A percentile compares a stretch with the other conserved stretches of the same genome.
Evolutionary conservation across 768 basidiomycete genomes (phyloP).

Genomic region (Leccinum boreale): DNA sequence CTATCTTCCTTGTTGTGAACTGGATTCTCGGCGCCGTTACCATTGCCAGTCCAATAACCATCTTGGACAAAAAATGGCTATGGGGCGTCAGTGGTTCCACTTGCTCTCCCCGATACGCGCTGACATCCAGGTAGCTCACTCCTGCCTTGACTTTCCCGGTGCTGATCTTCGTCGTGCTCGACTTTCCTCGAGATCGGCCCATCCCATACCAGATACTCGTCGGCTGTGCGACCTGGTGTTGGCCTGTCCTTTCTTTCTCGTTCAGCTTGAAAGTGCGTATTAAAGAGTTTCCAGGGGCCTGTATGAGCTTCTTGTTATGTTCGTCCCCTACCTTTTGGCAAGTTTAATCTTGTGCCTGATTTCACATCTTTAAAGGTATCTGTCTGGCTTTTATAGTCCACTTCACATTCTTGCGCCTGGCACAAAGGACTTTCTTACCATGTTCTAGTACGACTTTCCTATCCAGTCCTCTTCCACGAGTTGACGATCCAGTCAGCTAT

Average conservation of each 20-base stretch:
- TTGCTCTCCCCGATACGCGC: not conserved
- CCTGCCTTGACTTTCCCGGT: slow-evolving; percentile 62
- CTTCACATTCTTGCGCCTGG: slow-evolving; percentile 39
- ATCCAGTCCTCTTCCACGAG: not conserved
- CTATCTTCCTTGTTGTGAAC: slow-evolving; percentile 61
- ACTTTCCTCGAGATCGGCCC: slow-evolving; percentile 64
- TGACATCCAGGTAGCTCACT: slow-evolving; percentile 39
- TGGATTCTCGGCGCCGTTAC: slow-evolving; percentile 64
- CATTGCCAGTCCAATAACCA: slow-evolving; percentile 39
- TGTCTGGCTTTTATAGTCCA: slow-evolving; percentile 42
- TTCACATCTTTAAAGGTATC: slow-evolving; percentile 27
- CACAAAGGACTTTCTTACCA: slow-evolving; percentile 37
- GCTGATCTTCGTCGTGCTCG: slow-evolving; percentile 61
- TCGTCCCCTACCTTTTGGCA: slow-evolving; percentile 7
- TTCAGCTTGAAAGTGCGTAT: not conserved
- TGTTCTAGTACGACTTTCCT: slow-evolving; percentile 32
- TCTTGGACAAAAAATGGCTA: slow-evolving; percentile 60
- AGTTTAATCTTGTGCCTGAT: slow-evolving; percentile 9
- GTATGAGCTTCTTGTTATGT: slow-evolving; percentile 55
- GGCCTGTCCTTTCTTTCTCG: slow-evolving; percentile 37
- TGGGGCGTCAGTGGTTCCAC: slow-evolving; percentile 43
- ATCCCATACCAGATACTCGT: slow-evolving; percentile 62
- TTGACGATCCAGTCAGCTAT: slow-evolving; percentile 19
- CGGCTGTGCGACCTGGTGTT: slow-evolving; percentile 58
- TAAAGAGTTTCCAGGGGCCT: slow-evolving; percentile 42